Base-by-base conservation (phyloP, 768 basidiomycete species). In the Mycena amicta region DNA sequence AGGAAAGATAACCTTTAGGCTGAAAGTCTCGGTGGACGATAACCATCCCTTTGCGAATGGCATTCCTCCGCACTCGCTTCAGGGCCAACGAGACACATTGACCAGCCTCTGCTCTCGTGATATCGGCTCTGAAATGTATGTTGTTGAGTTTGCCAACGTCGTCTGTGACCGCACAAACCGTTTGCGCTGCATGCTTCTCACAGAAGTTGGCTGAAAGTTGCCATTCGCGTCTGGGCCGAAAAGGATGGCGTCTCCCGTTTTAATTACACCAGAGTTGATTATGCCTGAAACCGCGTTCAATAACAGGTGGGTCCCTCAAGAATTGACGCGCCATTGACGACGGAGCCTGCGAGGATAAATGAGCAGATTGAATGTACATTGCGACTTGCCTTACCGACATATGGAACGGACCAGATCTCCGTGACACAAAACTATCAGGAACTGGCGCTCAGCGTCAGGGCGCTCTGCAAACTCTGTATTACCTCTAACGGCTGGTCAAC, bases 151-250 rank as follows among this genome's bases (percentile, higher is more conserved):
- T n/a, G n/a, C n/a, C n/a, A n/a, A n/a, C n/a, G n/a, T n/a, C n/a
- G n/a, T n/a, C n/a, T n/a, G n/a, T n/a, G n/a, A 46, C 20, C 18
- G 40, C 18, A 68, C 80, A 30, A 49, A 89, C 90, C 92, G 77
- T 72, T 98, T 99, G 57, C 95, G 83, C 74, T 98, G 95, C 75
- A 99, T 99, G 64, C 87, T 90, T 77, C 92, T 93, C 60, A 99
- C 77, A 8, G 86, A 76, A 0, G 92, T 92, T 37, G 83, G 80
- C 60, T 87, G 83, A 72, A 89, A 98, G 66, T 91, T 88, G 2
- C 96, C 96, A 53, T 94, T 92, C 0, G 92, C 85, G 70, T 99
- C 97, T 1, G 97, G 97, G 1, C 96, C 97, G 49, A 97, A 77
- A 22, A 93, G 72, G 26, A 96, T 85, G 1, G 86, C 70, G 67